Conservation (phyloP, 768 basidiomycete genomes). For the Termitomyces sp. region DNA sequence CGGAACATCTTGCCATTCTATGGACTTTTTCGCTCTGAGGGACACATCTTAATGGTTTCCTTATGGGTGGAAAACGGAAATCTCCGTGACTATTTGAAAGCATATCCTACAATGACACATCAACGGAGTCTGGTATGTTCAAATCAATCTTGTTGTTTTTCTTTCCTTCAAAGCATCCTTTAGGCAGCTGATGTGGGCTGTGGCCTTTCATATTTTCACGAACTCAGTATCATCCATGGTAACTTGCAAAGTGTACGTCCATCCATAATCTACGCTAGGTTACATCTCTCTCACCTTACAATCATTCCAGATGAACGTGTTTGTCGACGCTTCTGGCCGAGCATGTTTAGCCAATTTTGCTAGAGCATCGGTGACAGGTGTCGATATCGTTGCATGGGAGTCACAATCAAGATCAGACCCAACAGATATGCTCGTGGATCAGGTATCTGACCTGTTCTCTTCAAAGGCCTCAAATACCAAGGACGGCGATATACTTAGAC, state of each 20-base stretch:
- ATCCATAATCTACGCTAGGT: neutral
- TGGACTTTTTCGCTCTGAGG: neutral
- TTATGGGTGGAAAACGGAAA: neutral
- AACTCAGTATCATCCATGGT: neutral
- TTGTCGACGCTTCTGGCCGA: neutral
- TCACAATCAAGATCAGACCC: neutral
- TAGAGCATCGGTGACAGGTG: neutral
- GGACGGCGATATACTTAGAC: neutral
- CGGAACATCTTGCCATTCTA: neutral
- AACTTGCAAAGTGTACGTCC: neutral
- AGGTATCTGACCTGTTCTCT: neutral
- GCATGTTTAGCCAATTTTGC: neutral
- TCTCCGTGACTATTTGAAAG: neutral
- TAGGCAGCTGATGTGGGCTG: neutral
- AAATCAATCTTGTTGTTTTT: neutral
- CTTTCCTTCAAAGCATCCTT: neutral
- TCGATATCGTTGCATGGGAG: neutral
- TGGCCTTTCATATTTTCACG: neutral
- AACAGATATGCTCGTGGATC: too few species aligned
- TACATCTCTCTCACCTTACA: neutral
- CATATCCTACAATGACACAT: neutral
- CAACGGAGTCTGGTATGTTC: neutral
- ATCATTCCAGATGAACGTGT: neutral
- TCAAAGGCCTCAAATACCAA: neutral
- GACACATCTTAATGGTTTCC: neutral